Percentiles rank a stretch among this genome's conserved stretches.
These are phyloP conservation scores for Pleurotus pulmonarius DNA, from an alignment of 768 basidiomycete species.

Conservation along the genomic window DNA sequence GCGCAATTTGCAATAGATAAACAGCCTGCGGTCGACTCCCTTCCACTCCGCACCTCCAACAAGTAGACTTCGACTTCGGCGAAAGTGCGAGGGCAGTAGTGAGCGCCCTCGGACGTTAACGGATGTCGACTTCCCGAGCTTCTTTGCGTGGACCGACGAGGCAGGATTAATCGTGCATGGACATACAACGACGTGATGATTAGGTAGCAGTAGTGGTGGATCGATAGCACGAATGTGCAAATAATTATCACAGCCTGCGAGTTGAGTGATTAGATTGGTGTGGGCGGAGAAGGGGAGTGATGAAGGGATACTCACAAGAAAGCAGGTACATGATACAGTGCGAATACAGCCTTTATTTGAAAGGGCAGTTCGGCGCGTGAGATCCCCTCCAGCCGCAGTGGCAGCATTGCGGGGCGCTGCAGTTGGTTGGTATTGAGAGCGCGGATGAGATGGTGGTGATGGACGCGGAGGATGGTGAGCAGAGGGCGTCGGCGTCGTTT, in stretches of 20 bases:
- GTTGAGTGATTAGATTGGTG: background rate
- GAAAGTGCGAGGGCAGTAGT: too few relatives aligned
- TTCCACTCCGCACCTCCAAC: too few relatives aligned
- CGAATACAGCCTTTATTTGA: constrained; percentile 37
- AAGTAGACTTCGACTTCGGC: too few relatives aligned
- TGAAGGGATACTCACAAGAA: background rate
- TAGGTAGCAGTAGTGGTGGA: background rate
- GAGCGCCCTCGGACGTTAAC: too few relatives aligned
- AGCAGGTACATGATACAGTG: background rate
- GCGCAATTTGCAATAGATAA: too few relatives aligned
- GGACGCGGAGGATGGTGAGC: background rate
- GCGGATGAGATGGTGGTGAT: constrained; percentile 20
- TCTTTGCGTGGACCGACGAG: background rate
- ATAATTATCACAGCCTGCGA: background rate
- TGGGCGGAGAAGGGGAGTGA: background rate
- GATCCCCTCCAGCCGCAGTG: constrained; percentile 71
- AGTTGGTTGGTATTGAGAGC: constrained; percentile 31
- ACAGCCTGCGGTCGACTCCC: too few relatives aligned
- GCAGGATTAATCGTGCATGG: background rate
- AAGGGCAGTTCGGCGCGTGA: constrained; percentile 60
- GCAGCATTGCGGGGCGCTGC: constrained; percentile 73
- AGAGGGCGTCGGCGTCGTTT: background rate
- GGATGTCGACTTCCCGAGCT: too few relatives aligned
- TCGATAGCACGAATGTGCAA: background rate
- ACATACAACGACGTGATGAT: background rate